A percentile compares a stretch with the other conserved stretches of the same genome.
Evolutionary conservation across 768 basidiomycete genomes (phyloP).

Genomic region (Tulasnella sp.): DNA sequence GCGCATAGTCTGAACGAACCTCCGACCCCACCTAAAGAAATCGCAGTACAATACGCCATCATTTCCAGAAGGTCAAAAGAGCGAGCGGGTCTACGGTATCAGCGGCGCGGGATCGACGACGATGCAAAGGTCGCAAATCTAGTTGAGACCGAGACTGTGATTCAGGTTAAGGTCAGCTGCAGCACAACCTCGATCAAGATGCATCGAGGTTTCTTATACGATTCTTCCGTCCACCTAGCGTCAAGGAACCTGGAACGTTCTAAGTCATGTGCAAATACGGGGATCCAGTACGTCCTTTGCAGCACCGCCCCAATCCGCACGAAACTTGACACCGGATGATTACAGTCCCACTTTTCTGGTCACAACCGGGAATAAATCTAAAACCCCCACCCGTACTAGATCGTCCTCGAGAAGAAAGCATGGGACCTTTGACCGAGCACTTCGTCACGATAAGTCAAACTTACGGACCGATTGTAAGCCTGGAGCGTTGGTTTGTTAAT

Average conservation of each 20-base stretch:
- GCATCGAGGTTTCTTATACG: neutral
- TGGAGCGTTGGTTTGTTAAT: neutral
- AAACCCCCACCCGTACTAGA: slow-evolving; percentile 83
- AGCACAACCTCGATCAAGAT: slow-evolving; percentile 19
- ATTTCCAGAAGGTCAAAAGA: slow-evolving; percentile 80
- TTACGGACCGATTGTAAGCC: slow-evolving; percentile 46
- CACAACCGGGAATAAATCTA: slow-evolving; percentile 71
- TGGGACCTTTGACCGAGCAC: slow-evolving; percentile 61
- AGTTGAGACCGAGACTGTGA: slow-evolving; percentile 87
- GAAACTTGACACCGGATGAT: neutral
- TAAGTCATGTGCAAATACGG: slow-evolving; percentile 81
- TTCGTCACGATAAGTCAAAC: slow-evolving; percentile 49
- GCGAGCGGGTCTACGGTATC: slow-evolving; percentile 87
- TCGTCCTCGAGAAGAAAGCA: slow-evolving; percentile 58
- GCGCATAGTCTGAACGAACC: slow-evolving; percentile 26
- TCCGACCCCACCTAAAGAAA: slow-evolving; percentile 29
- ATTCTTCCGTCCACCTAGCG: slow-evolving; percentile 34
- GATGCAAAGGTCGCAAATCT: slow-evolving; percentile 92
- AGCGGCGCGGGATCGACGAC: slow-evolving; percentile 88
- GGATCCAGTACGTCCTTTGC: slow-evolving; percentile 66
- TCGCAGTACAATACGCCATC: slow-evolving; percentile 61
- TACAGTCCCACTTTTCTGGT: slow-evolving; percentile 87
- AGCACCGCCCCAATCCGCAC: no score
- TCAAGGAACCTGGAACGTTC: slow-evolving; percentile 62
- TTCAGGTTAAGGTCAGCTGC: slow-evolving; percentile 69